Evolutionary conservation across 2,329 filamentous ascomycete species (phyloP), one percentile per base, ranked within the genome.

Genomic region (Rasamsonia emersonii): DNA sequence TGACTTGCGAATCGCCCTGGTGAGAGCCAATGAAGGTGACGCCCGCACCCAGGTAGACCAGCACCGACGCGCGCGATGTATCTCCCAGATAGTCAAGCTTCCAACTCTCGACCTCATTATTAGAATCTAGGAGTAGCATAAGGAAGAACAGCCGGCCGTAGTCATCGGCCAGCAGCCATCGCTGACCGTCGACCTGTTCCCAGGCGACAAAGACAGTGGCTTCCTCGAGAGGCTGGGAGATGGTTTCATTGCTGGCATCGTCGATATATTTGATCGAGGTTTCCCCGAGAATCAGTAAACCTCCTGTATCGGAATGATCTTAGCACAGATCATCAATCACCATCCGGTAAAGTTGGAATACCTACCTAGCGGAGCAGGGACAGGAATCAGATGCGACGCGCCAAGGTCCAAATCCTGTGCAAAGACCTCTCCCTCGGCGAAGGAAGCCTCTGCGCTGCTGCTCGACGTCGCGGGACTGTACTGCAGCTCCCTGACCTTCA

Each of bases 161-260:
- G 46, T 95, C 86, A 53, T 98, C 91, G 2, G 82, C 86, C 2
- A 98, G 63, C n/a, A 95, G 68, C 63, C 86, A 96, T 47, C 81
- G 73, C 23, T 81, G 79, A 15, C 77, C 75, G 48, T 96, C 84
- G 31, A 91, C 78, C 47, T 80, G 76, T 40, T 83, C 82, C 88
- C 89, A 98, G 2, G 86, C 78, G n/a, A 91, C 81, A 46, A 93
- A 96, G 20, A 94, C 79, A 3, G 82, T 86, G 1, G 86, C 75
- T 35, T 89, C 78, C 1, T 75, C 67, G 2, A 95, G 61, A 0
- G 70, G 63, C 6, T 77, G 70, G 11, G 78, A 74, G 9, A 86
- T 71, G 9, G 70, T 71, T 19, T 77, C 72, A 40, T 80, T 79
- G 15, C 64, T 83, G 19, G 82, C 70, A 38, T 86, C 83, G 48